Base-by-base conservation (phyloP, 331 rosid species). In the Malus hybrid region DNA sequence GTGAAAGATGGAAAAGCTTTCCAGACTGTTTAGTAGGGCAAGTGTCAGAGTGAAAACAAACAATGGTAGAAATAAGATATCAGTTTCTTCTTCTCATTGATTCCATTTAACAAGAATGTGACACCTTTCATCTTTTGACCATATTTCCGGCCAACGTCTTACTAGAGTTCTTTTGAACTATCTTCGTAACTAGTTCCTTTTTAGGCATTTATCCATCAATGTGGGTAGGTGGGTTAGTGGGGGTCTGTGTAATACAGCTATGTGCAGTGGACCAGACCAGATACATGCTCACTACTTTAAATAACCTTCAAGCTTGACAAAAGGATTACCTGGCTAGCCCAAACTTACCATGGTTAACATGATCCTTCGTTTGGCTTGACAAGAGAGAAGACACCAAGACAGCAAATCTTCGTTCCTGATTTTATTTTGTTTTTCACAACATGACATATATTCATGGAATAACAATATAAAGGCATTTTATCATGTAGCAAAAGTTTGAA, bases 281-380 rank as follows among this genome's bases (percentile, higher is more conserved):
- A 39, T 42, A 20, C 71, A 18, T 20, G 52, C 57, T 46, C n/a
- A 46, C 59, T 15, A 15, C 28, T 69, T 44, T 2, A 69, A 69
- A 69, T 20, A 69, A 5, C 32, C 12, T 71, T 46, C 44, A 54
- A 46, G 16, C 24, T 34, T 64, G 46, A 64, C 18, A 39, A 14
- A 32, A 46, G 15, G 54, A 34, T 15, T 20, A 32, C 34, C 66
- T 34, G 48, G 56, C 22, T 56, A 34, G 39, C 67, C 6, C 46
- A 71, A 70, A 78, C 93, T 79, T 88, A 85, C 96, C 96, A 79
- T 87, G 87, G 79, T 83, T 90, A 65, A 93, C 93, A 65, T 85
- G 88, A 80, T 87, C 98, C 91, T 93, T 93, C 60, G 97, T 93
- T 86, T 93, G 98, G 90, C 98, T 91, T 18, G 98, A 93, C 59